Base-by-base conservation (phyloP, 768 basidiomycete genomes). In the Asterophora lycoperdoides region DNA sequence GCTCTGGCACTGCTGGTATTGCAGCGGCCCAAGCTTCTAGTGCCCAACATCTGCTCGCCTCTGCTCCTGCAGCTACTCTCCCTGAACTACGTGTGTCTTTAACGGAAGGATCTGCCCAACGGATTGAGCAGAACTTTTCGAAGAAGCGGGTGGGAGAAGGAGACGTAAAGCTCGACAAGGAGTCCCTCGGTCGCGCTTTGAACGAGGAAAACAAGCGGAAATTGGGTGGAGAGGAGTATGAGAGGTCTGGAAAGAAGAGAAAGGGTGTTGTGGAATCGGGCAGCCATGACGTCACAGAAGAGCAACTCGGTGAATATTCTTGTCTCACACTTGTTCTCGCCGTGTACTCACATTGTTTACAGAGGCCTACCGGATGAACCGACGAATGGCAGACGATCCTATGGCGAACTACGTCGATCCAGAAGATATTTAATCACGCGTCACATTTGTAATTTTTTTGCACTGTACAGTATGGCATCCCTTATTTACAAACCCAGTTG, bases 291-390 rank as follows among this genome's bases (percentile, higher is more conserved):
- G 88, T 96, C 29, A 86, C 92, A 8, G 92, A 95, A 67, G 93
- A 93, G 63, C 78, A 91, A 56, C 77, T 90, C 28, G 88, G 88
- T 88, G 13, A 28, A 53, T 53, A 29, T 29, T 18, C 61, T 51
- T 81, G 71, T 10, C 30, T 46, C 49, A 44, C 43, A 19, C 5
- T 39, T 32, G 2, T 55, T 20, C 19, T 50, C 20, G 28, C 45
- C 44, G 40, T 15, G 32, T 63, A 13, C 62, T 58, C 41, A 49
- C 41, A 10, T 51, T 19, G 19, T 38, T 56, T 64, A 53, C 72
- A 90, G 92, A 96, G 85, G 89, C 88, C n/a, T 96, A 94, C 66
- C 79, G 93, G 49, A 84, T 92, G 79, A 78, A 77, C 55, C 79
- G 80, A 44, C 77, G 80, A 1, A 80, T 83, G 68, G 71, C 75